Base-by-base conservation (phyloP, 1,139 yeast genomes). In the Saccharomyces hybrid region DNA sequence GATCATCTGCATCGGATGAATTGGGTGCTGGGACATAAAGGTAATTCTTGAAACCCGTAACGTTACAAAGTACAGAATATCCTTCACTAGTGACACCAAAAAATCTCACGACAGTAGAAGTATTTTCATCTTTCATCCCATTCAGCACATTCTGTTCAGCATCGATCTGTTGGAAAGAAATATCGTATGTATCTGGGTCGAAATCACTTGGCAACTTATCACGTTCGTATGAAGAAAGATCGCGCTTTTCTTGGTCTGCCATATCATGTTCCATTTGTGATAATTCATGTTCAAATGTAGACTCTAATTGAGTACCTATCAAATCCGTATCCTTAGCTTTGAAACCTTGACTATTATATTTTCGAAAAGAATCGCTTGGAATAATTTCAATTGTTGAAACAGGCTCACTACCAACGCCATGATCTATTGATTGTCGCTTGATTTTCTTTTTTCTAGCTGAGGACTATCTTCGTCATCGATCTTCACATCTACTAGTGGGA, bases 81-180 rank as follows among this genome's bases (percentile, higher is more conserved):
- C 99, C 99, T 56, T 82, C 84, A 54, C 78, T 81, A 0, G 99
- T 90, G 34, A 95, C 89, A 55, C 99, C 99, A 70, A 91, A 95
- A 67, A 95, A 86, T 56, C 97, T 79, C 1, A 93, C 88, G 4
- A 80, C 76, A 0, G 85, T 78, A 27, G 81, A 78, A 2, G 71
- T 68, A 38, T 64, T 63, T 42, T 61, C 63, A 54, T 67, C 71
- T n/a, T 50, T 55, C 7, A 61, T 54, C 6, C 84, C 83, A 11
- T 81, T 78, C 11, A 79, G 72, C 28, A 71, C 68, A 5, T 86
- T 80, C 65, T 93, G 99, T 66, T 93, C 99, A 1, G 96, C 97
- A 71, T 95, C 99, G 63, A 95, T 76, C 66, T 93, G 99, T 70
- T 93, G 99, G 69, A 95, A 93, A 0, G 79, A 75, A 19, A 90